Evolutionary conservation across 371 early-diverging fungal genomes (phyloP).

Genomic region (Chytridiales sp.): DNA sequence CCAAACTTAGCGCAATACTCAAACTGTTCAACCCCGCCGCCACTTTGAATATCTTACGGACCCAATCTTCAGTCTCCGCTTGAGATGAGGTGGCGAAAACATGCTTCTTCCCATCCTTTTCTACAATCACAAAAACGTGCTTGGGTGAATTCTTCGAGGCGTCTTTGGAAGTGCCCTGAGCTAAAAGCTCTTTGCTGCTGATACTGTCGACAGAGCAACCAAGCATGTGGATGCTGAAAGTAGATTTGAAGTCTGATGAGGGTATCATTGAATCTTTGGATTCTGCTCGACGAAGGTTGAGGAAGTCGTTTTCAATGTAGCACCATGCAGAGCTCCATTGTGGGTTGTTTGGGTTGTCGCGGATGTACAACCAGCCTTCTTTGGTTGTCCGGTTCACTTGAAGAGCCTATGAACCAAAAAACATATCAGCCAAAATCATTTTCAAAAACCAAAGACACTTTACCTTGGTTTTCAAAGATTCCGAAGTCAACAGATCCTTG

Average conservation of each 20-base stretch:
- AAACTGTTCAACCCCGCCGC: constrained; percentile 7
- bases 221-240: constrained; percentile 6
- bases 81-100: constrained; percentile 10
- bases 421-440: constrained; percentile 1
- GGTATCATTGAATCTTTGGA: constrained; percentile 31
- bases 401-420: neutral
- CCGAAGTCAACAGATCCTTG: neutral
- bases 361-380: constrained; percentile 39
- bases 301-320: constrained; percentile 24
- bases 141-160: no score
- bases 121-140: constrained; percentile 18
- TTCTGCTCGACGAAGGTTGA: constrained; percentile 27
- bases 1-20: constrained; percentile 2
- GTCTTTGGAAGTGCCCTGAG: neutral
- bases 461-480: constrained; percentile 17
- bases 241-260: constrained; percentile 13
- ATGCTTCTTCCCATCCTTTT: constrained; percentile 1
- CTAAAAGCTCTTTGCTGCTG: neutral
- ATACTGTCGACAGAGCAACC: constrained; percentile 5
- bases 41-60: constrained; percentile 19
- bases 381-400: constrained; percentile 15
- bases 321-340: constrained; percentile 23
- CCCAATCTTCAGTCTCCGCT: constrained; percentile 26
- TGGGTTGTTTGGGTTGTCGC: constrained; percentile 6
- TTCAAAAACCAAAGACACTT: constrained; percentile 13